Evolutionary conservation across 352 stramenopile genomes (phyloP), one percentile per base, ranked within the genome.

Genomic region (Pythium oligandrum): DNA sequence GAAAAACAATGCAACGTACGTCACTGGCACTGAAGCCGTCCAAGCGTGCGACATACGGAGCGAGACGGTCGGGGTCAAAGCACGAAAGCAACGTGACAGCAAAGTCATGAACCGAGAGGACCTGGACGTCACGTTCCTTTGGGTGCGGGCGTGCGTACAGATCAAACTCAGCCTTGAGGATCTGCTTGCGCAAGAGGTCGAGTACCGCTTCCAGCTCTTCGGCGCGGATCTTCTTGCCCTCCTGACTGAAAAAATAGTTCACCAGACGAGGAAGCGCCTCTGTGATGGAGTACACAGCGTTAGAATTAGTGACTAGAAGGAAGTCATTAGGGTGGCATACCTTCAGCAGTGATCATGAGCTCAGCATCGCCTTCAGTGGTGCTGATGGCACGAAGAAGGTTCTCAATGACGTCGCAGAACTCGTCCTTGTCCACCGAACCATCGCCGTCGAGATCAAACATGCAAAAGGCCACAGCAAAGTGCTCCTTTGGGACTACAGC

Each of bases 381-480:
- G 10, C 57, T 71, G 52, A 84, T 84, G 5, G 67, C 26, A 32
- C 54, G 61, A 36, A 91, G 58, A 4, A 91, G 26, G 44, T 86
- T 83, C 56, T 85, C 78, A 40, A 92, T 75, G 44, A 90, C 77
- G 47, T 83, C 57, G 40, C 75, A 82, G 50, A 90, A 90, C 66
- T 92, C 77, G 9, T 57, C 60, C 55, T 90, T 90, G 61, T 88
- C 67, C 37, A 92, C 82, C 8, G 75, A 65, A 43, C 79, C 82
- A 53, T 92, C 76, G 32, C 75, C 73, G 46, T 92, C 78, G 35
- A 90, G 52, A 55, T 92, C 78, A 40, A 92, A 84, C 78, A 92
- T 90, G 55, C 66, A 83, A 53, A 92, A 92, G 45, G 77, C 78
- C 39, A 92, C 78, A 33, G 83, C 72, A 49, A 92, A 92, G 52